A percentile compares a stretch with the other conserved stretches of the same genome.
Conservation (phyloP, 1,284 basidiomycete species). For the Vanrija sp. region DNA sequence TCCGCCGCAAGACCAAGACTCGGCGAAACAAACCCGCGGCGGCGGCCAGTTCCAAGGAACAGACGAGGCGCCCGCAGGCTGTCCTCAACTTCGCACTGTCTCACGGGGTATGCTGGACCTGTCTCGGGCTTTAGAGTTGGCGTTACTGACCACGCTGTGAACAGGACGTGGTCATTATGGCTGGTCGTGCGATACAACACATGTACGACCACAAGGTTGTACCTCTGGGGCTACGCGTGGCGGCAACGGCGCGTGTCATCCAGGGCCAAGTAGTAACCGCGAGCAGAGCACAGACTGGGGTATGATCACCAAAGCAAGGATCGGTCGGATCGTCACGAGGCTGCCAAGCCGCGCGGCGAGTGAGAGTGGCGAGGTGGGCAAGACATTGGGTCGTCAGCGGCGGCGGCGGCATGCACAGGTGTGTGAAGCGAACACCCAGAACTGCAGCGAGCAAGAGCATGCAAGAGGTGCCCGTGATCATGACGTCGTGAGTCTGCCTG, state of each 20-base stretch:
- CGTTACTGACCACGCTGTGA: not conserved
- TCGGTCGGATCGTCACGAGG: not conserved
- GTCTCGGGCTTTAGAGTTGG: not conserved
- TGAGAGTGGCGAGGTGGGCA: not conserved
- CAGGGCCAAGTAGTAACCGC: not conserved
- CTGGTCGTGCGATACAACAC: slow-evolving; percentile 33
- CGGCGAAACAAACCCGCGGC: slow-evolving; percentile 1
- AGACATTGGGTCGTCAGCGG: too few species aligned
- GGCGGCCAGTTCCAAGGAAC: not conserved
- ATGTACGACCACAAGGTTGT: slow-evolving; percentile 36
- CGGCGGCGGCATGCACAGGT: too few species aligned
- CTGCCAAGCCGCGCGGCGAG: not conserved
- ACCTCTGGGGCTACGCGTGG: slow-evolving; percentile 33
- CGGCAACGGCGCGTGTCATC: slow-evolving; percentile 37
- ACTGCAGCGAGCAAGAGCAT: too few species aligned
- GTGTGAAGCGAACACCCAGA: too few species aligned
- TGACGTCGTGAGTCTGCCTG: too few species aligned
- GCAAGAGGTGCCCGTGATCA: too few species aligned
- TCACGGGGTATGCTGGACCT: slow-evolving; percentile 4
- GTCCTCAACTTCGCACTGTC: slow-evolving; percentile 8
- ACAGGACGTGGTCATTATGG: slow-evolving; percentile 43
- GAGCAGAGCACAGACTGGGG: not conserved
- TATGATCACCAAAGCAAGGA: not conserved
- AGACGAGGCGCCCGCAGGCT: not conserved
- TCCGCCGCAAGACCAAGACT: slow-evolving; percentile 29